These are phyloP conservation scores for Mollisiaceae sp. DNA, from an alignment of 2,329 filamentous ascomycete species.

Conservation along the genomic window DNA sequence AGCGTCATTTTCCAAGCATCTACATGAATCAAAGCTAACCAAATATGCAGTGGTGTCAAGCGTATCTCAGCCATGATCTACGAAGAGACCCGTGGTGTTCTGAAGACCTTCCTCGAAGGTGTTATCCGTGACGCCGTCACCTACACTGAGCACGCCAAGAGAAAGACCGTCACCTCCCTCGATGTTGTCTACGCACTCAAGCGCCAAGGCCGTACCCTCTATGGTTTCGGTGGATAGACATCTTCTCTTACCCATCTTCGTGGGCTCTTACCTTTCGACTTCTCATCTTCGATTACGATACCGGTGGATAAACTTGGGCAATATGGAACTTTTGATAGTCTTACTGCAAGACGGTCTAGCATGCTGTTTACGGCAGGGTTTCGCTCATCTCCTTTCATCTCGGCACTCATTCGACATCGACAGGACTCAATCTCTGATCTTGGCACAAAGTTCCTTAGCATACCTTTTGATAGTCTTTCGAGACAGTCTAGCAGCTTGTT, in stretches of 20 bases:
- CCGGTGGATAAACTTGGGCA: slow-evolving; percentile 29
- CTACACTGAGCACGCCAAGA: slow-evolving; percentile 75
- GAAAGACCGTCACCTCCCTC: slow-evolving; percentile 65
- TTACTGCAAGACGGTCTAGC: slow-evolving; percentile 42
- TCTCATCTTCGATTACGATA: slow-evolving; percentile 29
- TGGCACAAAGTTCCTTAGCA: slow-evolving; percentile 25
- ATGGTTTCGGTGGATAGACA: slow-evolving; percentile 70
- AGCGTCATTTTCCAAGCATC: not conserved
- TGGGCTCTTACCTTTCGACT: slow-evolving; percentile 33
- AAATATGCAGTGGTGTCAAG: slow-evolving; percentile 13
- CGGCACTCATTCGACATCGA: slow-evolving; percentile 30
- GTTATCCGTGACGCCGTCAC: slow-evolving; percentile 77
- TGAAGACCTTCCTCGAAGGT: slow-evolving; percentile 84
- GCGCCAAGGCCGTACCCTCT: slow-evolving; percentile 69
- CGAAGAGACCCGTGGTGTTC: slow-evolving; percentile 80
- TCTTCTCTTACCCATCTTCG: slow-evolving; percentile 52
- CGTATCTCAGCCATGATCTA: slow-evolving; percentile 60
- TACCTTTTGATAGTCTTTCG: slow-evolving; percentile 45
- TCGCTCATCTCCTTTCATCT: slow-evolving; percentile 34
- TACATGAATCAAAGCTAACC: slow-evolving; percentile 9
- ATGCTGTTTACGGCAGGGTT: slow-evolving; percentile 46
- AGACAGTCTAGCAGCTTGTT: slow-evolving; percentile 46
- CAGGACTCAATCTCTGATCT: slow-evolving; percentile 33
- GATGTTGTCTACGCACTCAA: slow-evolving; percentile 71
- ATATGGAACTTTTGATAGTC: slow-evolving; percentile 45